Evolutionary conservation across 805 yeast species (phyloP).

Genomic region (Saturnispora dispora): DNA sequence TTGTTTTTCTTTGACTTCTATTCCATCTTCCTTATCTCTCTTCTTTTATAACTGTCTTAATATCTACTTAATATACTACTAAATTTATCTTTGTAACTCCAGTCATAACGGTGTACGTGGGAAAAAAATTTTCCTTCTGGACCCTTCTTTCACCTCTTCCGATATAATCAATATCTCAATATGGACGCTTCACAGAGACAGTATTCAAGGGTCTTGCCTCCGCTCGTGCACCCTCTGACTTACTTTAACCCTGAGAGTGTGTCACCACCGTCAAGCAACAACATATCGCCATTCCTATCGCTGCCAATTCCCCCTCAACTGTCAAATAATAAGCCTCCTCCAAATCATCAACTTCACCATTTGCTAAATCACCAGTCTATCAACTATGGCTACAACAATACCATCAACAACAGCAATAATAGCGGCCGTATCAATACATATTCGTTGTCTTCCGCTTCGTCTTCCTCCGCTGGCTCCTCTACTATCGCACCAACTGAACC

Average conservation of each 20-base stretch:
- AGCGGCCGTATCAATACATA: background rate
- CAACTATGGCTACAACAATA: background rate
- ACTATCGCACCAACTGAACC: conserved; percentile 3
- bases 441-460: background rate
- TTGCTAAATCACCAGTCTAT: background rate
- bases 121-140: background rate
- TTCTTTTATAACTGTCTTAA: background rate
- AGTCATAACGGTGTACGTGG: background rate
- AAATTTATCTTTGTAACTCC: too few species aligned
- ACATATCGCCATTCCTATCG: background rate
- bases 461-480: background rate
- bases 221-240: background rate
- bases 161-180: background rate
- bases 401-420: background rate
- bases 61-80: background rate
- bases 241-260: conserved; percentile 1
- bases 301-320: background rate
- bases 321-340: background rate
- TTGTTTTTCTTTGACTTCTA: background rate
- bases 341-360: background rate
- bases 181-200: background rate
- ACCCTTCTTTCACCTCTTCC: background rate
- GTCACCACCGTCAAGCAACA: background rate
- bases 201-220: background rate
- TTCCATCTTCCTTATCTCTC: background rate